phyloP scores from a whole-genome alignment of 352 stramenopile species.

The Phytophthora meadii region DNA sequence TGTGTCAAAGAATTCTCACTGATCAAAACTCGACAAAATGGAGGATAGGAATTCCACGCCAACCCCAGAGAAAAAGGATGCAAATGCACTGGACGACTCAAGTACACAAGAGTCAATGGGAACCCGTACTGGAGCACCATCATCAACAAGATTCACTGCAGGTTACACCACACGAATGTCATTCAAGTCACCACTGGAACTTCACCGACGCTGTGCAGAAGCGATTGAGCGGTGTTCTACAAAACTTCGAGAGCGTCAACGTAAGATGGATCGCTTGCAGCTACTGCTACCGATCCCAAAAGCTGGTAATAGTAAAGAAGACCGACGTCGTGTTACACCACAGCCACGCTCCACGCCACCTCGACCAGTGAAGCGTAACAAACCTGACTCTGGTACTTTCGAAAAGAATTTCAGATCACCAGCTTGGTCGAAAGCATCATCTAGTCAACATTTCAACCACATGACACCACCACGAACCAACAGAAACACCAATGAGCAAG shows the following conservation, averaged over 20 bases:
- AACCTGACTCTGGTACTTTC: background rate
- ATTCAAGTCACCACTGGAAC: slow-evolving; percentile 15
- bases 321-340: background rate
- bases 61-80: background rate
- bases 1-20: slow-evolving; percentile 4
- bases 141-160: too few species aligned
- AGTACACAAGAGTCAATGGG: too few species aligned
- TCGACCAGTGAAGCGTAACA: slow-evolving; percentile 21
- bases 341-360: slow-evolving; percentile 11
- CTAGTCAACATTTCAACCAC: slow-evolving; percentile 1
- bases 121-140: too few species aligned
- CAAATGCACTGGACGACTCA: too few species aligned
- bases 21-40: slow-evolving; percentile 1
- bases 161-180: background rate
- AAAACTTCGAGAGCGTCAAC: slow-evolving; percentile 22
- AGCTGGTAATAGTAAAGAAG: background rate
- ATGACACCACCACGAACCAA: slow-evolving; percentile 8
- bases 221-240: slow-evolving; percentile 23
- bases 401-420: slow-evolving; percentile 3
- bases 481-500: background rate
- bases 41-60: background rate
- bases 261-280: slow-evolving; percentile 33
- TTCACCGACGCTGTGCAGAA: slow-evolving; percentile 25
- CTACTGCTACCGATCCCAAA: slow-evolving; percentile 6
- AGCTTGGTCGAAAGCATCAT: slow-evolving; percentile 9